Evolutionary conservation across 139 green algal genomes (phyloP), one percentile per base, ranked within the genome.

Genomic region (Picochlorum costavermella): DNA sequence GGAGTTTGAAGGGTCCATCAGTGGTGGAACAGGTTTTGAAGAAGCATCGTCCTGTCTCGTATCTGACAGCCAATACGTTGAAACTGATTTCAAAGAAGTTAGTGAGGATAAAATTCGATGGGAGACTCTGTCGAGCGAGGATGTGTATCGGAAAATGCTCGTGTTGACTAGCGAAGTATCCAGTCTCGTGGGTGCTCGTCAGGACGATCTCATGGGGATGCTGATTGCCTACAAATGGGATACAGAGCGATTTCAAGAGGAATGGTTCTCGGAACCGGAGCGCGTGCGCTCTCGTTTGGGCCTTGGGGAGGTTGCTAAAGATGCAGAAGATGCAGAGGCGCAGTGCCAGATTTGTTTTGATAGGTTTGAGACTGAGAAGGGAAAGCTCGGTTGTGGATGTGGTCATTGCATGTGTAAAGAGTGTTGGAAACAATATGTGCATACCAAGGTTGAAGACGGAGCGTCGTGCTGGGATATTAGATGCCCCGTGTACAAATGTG

Each of bases 301-400:
- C 2, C 70, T 96, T 4, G 16, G 83, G 45, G 76, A 87, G 4
- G 56, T 73, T 23, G 31, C 56, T 26, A 50, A 73, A 23, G 28
- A 53, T 36, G 37, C 62, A 8, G 4, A 45, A n/a, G 8, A 16
- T 8, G 50, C 23, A 45, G 6, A 45, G 5, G 67, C 74, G 20
- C 46, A 26, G 4, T 98, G 92, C 76, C 72, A 81, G 50, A 94
- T 98, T 60, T 98, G 92, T 81, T 98, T 95, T 37, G 91, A 97
- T 17, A 66, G 57, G 5, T 86, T 82, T 56, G 53, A 70, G 3
- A 59, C 61, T 8, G 17, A 30, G 0, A 28, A 8, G n/a, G 60
- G 76, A 2, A 89, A 92, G 78, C 60, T 61, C 51, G 63, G 66
- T 3, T 79, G 79, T 3, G 12, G 69, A 65, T 81, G 85, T 85